Conservation (phyloP, 1,284 basidiomycete genomes). For the Neonothopanus nambi region DNA sequence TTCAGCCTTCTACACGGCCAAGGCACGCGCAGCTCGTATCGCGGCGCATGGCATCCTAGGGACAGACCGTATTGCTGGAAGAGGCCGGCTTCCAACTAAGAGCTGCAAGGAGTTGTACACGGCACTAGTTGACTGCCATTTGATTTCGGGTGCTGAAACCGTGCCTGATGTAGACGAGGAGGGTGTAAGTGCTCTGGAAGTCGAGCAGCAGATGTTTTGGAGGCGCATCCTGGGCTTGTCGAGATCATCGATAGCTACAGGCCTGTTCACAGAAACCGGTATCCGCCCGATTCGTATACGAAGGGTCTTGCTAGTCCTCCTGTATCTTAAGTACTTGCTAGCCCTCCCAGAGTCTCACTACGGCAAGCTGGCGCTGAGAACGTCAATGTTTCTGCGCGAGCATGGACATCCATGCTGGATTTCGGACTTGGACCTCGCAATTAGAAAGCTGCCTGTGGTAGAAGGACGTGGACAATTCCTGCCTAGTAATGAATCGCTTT, state of each 20-base stretch:
- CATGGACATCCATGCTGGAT: neutral
- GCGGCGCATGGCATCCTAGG: neutral
- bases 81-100: conserved; percentile 19
- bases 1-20: conserved; percentile 2
- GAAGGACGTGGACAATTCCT: neutral
- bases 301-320: conserved; percentile 13
- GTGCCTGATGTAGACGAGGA: conserved; percentile 16
- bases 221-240: conserved; percentile 23
- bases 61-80: neutral
- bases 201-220: conserved; percentile 22
- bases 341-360: neutral
- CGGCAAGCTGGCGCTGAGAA: neutral
- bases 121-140: conserved; percentile 31
- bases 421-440: neutral
- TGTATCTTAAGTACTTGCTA: neutral
- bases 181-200: conserved; percentile 11
- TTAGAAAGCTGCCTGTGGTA: neutral
- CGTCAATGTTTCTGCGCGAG: neutral
- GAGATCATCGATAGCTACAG: conserved; percentile 11
- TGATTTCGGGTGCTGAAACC: conserved; percentile 29
- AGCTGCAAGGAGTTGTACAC: conserved; percentile 24
- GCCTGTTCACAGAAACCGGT: conserved; percentile 28
- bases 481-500: neutral
- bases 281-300: conserved; percentile 19
- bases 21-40: neutral